Evolutionary conservation across 2,329 filamentous ascomycete species (phyloP), one percentile per base, ranked within the genome.

Genomic region (Acrocalymma vagum): DNA sequence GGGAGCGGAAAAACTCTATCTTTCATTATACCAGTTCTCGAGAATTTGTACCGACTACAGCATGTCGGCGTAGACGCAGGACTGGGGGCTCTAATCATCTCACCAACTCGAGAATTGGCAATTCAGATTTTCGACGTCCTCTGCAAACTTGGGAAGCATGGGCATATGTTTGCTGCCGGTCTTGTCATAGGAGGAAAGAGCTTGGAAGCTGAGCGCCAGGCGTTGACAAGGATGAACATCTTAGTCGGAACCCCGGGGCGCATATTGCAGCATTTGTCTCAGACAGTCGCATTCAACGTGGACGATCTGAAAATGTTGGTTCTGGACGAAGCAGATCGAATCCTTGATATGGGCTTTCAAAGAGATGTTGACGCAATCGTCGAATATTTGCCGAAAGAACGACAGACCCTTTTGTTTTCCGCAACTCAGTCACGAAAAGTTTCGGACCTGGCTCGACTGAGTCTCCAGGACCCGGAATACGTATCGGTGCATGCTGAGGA

Each of bases 261-360:
- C 23, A 95, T 99, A 80, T 74, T 97, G 56, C 94, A 99, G 71
- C 94, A 99, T 70, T 78, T 99, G 61, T 93, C 95, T 62, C 92
- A 96, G 75, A 97, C 93, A 0, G 89, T 90, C 1, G 85, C 87
- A 13, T 88, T 99, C 63, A 90, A 93, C 52, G 88, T 93, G 50
- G 87, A 94, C 66, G 94, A 95, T 65, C 70, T 99, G 51, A 90
- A 95, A 72, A 88, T 99, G 67, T 76, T 99, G 34, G 92, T 99
- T 0, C 77, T 99, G 41, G 94, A 99, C 60, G 94, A 99, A 70
- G 94, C 94, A 3, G 94, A 99, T 69, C 84, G 94, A 25, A 96
- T 96, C 62, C 85, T 99, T 80, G 94, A 99, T 63, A 94, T 97
- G 90, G 94, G 94, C 5, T 99, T 99, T 68, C 87, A 95, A 70